A percentile compares a stretch with the other conserved stretches of the same genome.
phyloP scores from a whole-genome alignment of 1,139 yeast species.

The Sporopachydermia cereana region DNA sequence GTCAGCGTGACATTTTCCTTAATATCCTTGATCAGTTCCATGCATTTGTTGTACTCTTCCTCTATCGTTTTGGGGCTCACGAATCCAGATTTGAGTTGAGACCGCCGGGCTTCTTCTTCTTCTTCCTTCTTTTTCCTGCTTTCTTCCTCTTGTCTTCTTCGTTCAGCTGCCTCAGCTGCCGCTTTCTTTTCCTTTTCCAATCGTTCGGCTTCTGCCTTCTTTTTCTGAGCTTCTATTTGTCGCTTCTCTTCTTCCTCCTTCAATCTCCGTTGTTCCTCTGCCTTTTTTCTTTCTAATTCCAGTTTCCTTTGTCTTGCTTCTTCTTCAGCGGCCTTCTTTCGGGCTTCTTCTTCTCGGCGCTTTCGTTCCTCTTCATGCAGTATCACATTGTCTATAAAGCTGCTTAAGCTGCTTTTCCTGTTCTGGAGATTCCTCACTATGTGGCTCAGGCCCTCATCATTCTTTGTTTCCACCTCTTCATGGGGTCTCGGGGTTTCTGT shows the following conservation, averaged over 20 bases:
- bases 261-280: conserved; percentile 14
- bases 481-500: no score
- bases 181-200: conserved; percentile 8
- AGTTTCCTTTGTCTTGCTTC: conserved; percentile 14
- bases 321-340: conserved; percentile 16
- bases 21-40: conserved; percentile 44
- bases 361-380: conserved; percentile 15
- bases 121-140: conserved; percentile 12
- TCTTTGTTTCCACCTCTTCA: no score
- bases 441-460: neutral
- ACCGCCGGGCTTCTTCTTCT: conserved; percentile 13
- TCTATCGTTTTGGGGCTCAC: conserved; percentile 34
- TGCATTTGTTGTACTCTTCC: conserved; percentile 37
- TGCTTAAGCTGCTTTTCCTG: neutral
- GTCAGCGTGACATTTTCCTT: conserved; percentile 44
- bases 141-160: conserved; percentile 10
- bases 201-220: conserved; percentile 9
- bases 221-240: conserved; percentile 12
- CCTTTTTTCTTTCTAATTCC: conserved; percentile 15
- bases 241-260: conserved; percentile 14
- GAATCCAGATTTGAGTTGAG: conserved; percentile 15
- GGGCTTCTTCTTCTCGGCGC: conserved; percentile 15
- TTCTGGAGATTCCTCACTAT: neutral
- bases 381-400: conserved; percentile 7
- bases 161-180: conserved; percentile 9